Percentiles rank a stretch among this genome's conserved stretches.
These are phyloP conservation scores for Cudoniella acicularis DNA, from an alignment of 495 filamentous ascomycete species.

Conservation along the genomic window DNA sequence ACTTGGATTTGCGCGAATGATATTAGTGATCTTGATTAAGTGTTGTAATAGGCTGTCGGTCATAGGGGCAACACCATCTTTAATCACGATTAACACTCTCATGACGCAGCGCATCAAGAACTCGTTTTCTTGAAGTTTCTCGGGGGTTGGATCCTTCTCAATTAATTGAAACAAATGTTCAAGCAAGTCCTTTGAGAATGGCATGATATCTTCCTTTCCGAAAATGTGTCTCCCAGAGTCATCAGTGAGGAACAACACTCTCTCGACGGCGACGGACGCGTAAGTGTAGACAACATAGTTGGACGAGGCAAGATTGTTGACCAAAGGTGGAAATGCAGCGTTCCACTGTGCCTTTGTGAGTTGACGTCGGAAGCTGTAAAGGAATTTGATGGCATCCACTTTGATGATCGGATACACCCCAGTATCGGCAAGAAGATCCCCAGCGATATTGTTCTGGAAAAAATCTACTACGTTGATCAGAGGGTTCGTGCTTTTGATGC, in stretches of 20 bases:
- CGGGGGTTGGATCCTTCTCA: conserved; percentile 69
- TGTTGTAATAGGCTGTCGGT: conserved; percentile 70
- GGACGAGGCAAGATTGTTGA: conserved; percentile 78
- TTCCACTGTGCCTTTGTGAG: conserved; percentile 82
- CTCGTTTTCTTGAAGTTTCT: conserved; percentile 98
- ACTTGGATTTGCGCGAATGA: conserved; percentile 89
- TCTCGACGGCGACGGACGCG: conserved; percentile 89
- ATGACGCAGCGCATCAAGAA: conserved; percentile 98
- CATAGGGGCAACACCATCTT: conserved; percentile 67
- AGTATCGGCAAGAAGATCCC: conserved; percentile 65
- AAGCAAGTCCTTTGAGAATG: conserved; percentile 78
- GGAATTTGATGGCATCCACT: conserved; percentile 95
- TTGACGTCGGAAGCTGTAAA: conserved; percentile 93
- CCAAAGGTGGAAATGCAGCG: conserved; percentile 80
- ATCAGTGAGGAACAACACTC: conserved; percentile 77
- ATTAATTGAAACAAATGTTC: conserved; percentile 92
- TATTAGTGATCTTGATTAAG: conserved; percentile 78
- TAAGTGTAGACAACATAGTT: conserved; percentile 98
- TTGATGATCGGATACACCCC: conserved; percentile 80
- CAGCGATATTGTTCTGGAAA: conserved; percentile 84
- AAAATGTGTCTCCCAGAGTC: conserved; percentile 71
- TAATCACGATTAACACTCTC: conserved; percentile 90
- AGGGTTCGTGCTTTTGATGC: conserved; percentile 83
- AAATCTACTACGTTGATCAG: conserved; percentile 85
- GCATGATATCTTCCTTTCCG: conserved; percentile 63